Conservation (phyloP, 106 monocot genomes). For the Alisma plantagoaquatica region DNA sequence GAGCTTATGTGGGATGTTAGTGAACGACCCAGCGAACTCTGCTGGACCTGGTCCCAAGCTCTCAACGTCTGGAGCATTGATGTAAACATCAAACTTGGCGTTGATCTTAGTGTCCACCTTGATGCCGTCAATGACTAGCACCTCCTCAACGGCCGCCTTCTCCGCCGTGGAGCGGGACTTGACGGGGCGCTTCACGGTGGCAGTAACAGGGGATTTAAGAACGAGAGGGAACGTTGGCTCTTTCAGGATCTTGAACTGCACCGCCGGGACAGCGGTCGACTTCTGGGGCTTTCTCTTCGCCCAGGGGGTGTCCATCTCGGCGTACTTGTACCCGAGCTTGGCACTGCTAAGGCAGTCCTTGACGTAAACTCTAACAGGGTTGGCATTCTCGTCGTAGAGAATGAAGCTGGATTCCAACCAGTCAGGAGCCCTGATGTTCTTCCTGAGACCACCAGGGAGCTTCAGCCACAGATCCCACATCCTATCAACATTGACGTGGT, state of each 20-base stretch:
- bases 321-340: conserved; percentile 10
- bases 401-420: conserved; percentile 16
- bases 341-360: conserved; percentile 6
- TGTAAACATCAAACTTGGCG: conserved; percentile 17
- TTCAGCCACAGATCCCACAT: conserved; percentile 13
- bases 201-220: no score
- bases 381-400: conserved; percentile 18
- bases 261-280: not conserved
- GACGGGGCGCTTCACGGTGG: not conserved
- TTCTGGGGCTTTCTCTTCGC: not conserved
- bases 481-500: conserved; percentile 17
- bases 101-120: not conserved
- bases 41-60: conserved; percentile 4
- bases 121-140: no score
- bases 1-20: conserved; percentile 33
- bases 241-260: conserved; percentile 8
- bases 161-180: not conserved
- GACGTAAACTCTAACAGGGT: conserved; percentile 10
- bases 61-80: not conserved
- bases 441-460: not conserved
- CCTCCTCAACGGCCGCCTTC: no score
- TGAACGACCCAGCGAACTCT: no score
- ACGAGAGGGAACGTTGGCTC: no score
- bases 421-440: conserved; percentile 1
- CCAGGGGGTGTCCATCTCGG: conserved; percentile 11